Percentiles rank a stretch among this genome's conserved stretches.
phyloP scores from a whole-genome alignment of 306 rosid genomes.

The Trifolium repens region DNA sequence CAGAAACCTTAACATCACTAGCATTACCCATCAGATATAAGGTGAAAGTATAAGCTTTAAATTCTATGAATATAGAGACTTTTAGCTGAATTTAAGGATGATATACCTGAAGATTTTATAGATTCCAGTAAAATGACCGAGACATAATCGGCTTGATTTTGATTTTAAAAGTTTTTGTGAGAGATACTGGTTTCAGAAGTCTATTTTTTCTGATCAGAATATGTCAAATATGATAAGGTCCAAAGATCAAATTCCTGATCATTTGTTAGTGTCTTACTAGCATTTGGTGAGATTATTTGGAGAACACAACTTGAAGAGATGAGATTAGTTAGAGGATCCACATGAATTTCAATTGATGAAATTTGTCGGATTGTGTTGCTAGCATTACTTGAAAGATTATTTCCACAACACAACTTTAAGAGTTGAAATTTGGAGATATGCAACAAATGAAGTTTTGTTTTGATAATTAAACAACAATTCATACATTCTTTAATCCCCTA shows the following conservation, averaged over 20 bases:
- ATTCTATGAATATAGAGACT: conserved; percentile 25
- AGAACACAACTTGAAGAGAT: neutral
- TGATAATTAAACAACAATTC: neutral
- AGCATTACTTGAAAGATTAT: neutral
- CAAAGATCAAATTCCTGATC: neutral
- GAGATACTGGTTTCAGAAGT: conserved; percentile 4
- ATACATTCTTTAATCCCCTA: neutral
- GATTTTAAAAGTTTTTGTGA: neutral
- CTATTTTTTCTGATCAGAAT: conserved; percentile 6
- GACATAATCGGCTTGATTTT: neutral
- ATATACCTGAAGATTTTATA: conserved; percentile 4
- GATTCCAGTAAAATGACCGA: neutral
- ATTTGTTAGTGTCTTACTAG: neutral
- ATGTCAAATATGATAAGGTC: neutral
- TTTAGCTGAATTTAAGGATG: conserved; percentile 19
- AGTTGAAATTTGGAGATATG: neutral
- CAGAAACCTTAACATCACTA: conserved; percentile 28
- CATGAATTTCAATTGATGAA: neutral
- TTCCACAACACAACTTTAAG: neutral
- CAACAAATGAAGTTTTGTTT: neutral
- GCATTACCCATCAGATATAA: conserved; percentile 23
- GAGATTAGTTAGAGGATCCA: neutral
- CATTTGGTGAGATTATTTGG: neutral
- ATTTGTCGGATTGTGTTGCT: neutral
- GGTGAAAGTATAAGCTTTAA: conserved; percentile 20